Percentiles rank a stretch among this genome's conserved stretches.
These are phyloP conservation scores for Diplodia sapinea DNA, from an alignment of 2,329 filamentous ascomycete species.

Conservation along the genomic window DNA sequence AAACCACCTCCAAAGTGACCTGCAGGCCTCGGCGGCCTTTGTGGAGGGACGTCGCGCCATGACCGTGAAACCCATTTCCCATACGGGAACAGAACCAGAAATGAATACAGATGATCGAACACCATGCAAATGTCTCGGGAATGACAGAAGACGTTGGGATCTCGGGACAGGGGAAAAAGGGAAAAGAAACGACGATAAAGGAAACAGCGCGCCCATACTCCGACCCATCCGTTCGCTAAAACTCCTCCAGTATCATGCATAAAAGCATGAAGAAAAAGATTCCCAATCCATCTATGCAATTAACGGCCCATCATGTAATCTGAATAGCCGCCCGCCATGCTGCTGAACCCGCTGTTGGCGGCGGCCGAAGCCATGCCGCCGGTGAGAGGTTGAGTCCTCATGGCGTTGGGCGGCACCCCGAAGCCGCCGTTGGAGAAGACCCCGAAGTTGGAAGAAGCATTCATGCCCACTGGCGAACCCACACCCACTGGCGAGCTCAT, in stretches of 20 bases:
- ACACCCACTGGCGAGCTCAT: constrained; percentile 57
- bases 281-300: constrained; percentile 19
- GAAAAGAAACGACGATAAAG: constrained; percentile 37
- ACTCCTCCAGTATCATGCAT: constrained; percentile 24
- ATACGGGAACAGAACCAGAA: constrained; percentile 37
- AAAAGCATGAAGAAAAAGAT: constrained; percentile 21
- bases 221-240: constrained; percentile 25
- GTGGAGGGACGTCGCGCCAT: constrained; percentile 31
- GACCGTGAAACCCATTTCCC: constrained; percentile 45
- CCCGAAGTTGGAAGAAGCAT: constrained; percentile 42
- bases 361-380: constrained; percentile 42
- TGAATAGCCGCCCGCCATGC: constrained; percentile 43
- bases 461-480: constrained; percentile 43
- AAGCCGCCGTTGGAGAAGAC: constrained; percentile 48
- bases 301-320: constrained; percentile 49
- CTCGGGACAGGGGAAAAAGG: constrained; percentile 32
- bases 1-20: constrained; percentile 45
- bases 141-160: constrained; percentile 46
- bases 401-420: constrained; percentile 44
- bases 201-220: constrained; percentile 34
- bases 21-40: constrained; percentile 39
- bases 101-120: constrained; percentile 42
- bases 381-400: constrained; percentile 42
- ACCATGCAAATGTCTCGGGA: constrained; percentile 50
- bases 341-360: constrained; percentile 41